These are phyloP conservation scores for Zasmidium cellare DNA, from an alignment of 2,329 filamentous ascomycete genomes.

Conservation along the genomic window DNA sequence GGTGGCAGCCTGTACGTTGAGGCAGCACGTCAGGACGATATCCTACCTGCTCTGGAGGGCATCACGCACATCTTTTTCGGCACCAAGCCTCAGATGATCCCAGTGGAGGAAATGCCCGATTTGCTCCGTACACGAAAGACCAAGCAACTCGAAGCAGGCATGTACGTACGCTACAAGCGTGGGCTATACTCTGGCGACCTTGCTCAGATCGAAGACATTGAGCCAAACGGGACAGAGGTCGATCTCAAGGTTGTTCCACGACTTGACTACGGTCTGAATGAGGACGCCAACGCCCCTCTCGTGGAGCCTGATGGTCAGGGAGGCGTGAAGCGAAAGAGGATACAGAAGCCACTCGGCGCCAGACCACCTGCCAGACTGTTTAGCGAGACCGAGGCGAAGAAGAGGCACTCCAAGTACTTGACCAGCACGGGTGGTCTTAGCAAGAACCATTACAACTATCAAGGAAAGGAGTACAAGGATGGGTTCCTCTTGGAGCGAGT, in stretches of 20 bases:
- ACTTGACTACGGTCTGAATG: constrained; percentile 85
- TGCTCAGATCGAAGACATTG: constrained; percentile 88
- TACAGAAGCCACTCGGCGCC: constrained; percentile 47
- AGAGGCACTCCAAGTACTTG: constrained; percentile 71
- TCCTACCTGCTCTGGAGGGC: constrained; percentile 77
- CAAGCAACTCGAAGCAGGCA: constrained; percentile 78
- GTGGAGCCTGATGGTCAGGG: constrained; percentile 32
- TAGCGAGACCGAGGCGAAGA: constrained; percentile 88
- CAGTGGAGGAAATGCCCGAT: constrained; percentile 97
- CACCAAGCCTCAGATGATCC: constrained; percentile 81
- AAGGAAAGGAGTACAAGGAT: constrained; percentile 85
- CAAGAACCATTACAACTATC: constrained; percentile 77
- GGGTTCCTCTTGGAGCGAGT: constrained; percentile 93
- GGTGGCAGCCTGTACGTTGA: constrained; percentile 95
- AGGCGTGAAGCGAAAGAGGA: constrained; percentile 74
- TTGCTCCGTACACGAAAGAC: constrained; percentile 88
- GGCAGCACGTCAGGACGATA: constrained; percentile 81
- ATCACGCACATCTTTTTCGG: constrained; percentile 89
- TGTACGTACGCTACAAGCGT: constrained; percentile 78
- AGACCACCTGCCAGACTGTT: constrained; percentile 87
- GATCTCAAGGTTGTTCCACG: constrained; percentile 85
- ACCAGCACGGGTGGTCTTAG: constrained; percentile 48
- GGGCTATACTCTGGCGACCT: constrained; percentile 85
- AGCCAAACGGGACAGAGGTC: constrained; percentile 87
- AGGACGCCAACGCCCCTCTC: constrained; percentile 63